phyloP scores from a whole-genome alignment of 2,329 filamentous ascomycete species.

The Ascochyta clinopodiicola region DNA sequence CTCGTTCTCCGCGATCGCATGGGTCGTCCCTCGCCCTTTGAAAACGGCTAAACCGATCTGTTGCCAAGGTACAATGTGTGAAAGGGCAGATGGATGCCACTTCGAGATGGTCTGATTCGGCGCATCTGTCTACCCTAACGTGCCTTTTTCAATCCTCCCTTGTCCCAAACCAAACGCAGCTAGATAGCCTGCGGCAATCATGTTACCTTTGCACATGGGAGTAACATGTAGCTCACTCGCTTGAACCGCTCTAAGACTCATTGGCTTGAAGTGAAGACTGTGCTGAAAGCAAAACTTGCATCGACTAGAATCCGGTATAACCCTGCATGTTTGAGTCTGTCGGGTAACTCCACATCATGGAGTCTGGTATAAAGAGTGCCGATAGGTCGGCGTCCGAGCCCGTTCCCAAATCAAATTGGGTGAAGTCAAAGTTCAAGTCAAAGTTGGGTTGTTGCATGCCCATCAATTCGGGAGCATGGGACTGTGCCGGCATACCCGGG shows the following conservation, averaged over 20 bases:
- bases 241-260: conserved; percentile 2
- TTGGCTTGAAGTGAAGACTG: background rate
- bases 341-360: conserved; percentile 41
- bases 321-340: conserved; percentile 22
- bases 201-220: conserved; percentile 1
- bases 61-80: conserved; percentile 7
- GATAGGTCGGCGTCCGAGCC: conserved; percentile 46
- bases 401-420: conserved; percentile 45
- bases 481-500: conserved; percentile 26
- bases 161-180: background rate
- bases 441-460: conserved; percentile 38
- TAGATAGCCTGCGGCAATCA: background rate
- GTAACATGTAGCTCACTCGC: background rate
- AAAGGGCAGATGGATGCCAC: conserved; percentile 1
- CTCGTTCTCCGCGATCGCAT: conserved; percentile 11
- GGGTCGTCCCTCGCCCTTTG: background rate
- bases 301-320: conserved; percentile 17
- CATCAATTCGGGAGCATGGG: conserved; percentile 29
- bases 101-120: conserved; percentile 3
- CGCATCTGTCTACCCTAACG: background rate
- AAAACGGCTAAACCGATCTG: conserved; percentile 4
- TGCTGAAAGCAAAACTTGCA: background rate
- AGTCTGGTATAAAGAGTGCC: conserved; percentile 46
- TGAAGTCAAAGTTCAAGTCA: conserved; percentile 47
- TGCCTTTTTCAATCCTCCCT: background rate